These are phyloP conservation scores for Cytospora chrysosperma DNA, from an alignment of 2,329 filamentous ascomycete species.

Conservation along the genomic window DNA sequence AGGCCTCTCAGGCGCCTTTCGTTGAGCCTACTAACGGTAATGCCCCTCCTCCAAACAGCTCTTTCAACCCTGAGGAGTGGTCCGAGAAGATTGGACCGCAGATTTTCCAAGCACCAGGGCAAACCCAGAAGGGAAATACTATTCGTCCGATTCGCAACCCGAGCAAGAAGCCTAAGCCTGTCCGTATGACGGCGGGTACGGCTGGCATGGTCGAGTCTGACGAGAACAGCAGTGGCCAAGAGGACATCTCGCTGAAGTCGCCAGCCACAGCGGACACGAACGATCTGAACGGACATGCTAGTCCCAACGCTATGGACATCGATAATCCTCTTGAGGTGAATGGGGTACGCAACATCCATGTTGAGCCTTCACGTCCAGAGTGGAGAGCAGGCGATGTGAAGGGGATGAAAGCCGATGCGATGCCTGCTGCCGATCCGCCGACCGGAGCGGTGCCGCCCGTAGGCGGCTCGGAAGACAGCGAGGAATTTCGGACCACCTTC, in stretches of 20 bases:
- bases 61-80: conserved; percentile 56
- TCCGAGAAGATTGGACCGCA: conserved; percentile 53
- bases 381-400: conserved; percentile 55
- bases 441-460: conserved; percentile 20
- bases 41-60: conserved; percentile 28
- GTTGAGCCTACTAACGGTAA: conserved; percentile 26
- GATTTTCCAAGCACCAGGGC: conserved; percentile 50
- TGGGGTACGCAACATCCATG: conserved; percentile 51
- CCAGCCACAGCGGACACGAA: conserved; percentile 8
- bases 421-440: conserved; percentile 16
- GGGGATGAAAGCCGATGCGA: conserved; percentile 29
- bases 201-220: conserved; percentile 48
- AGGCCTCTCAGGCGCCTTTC: conserved; percentile 24
- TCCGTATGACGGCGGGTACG: conserved; percentile 48
- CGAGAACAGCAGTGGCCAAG: conserved; percentile 41
- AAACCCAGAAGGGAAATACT: conserved; percentile 43
- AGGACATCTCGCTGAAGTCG: conserved; percentile 33
- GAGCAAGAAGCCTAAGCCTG: conserved; percentile 60
- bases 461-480: conserved; percentile 55
- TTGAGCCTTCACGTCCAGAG: conserved; percentile 59
- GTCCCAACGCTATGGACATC: conserved; percentile 65
- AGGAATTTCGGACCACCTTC: conserved; percentile 54
- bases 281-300: conserved; percentile 34
- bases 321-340: conserved; percentile 47
- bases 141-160: conserved; percentile 44